These are phyloP conservation scores for Yamadazyma epiphylla DNA, from an alignment of 1,139 yeast species.

Conservation along the genomic window DNA sequence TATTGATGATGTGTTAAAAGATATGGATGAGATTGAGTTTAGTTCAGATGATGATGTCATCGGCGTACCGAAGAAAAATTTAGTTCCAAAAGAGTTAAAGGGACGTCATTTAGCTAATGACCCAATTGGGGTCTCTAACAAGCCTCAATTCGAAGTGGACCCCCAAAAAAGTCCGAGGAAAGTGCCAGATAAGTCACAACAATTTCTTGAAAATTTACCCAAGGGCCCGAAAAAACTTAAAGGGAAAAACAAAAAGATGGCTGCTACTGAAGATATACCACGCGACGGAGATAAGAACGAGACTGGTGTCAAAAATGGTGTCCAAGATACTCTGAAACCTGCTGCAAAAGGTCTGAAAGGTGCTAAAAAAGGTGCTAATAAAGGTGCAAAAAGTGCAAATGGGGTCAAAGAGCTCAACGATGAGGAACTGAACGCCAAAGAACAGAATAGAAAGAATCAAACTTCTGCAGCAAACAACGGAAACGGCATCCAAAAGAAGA, in stretches of 20 bases:
- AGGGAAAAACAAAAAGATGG: slow-evolving; percentile 1
- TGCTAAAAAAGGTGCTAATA: no score
- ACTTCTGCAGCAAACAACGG: background rate
- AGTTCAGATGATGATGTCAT: slow-evolving; percentile 23
- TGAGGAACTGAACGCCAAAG: background rate
- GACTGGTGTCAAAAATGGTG: no score
- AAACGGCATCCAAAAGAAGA: background rate
- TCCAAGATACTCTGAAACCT: background rate
- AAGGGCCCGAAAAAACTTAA: background rate
- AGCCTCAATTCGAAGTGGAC: background rate
- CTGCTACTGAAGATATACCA: slow-evolving; percentile 2
- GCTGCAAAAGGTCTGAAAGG: no score
- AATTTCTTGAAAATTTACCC: no score
- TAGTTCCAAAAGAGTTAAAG: background rate
- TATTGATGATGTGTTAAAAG: slow-evolving; percentile 11
- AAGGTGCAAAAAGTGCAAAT: no score
- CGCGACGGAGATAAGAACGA: slow-evolving; percentile 2
- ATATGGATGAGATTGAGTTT: slow-evolving; percentile 21
- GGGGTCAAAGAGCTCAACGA: background rate
- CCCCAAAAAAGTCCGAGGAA: no score
- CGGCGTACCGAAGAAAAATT: background rate
- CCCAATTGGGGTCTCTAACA: no score
- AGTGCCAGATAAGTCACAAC: no score
- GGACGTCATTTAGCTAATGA: no score
- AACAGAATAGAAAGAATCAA: background rate